Evolutionary conservation across 495 filamentous ascomycete species (phyloP), one percentile per base, ranked within the genome.

Genomic region (Trypethelium eluteriae): DNA sequence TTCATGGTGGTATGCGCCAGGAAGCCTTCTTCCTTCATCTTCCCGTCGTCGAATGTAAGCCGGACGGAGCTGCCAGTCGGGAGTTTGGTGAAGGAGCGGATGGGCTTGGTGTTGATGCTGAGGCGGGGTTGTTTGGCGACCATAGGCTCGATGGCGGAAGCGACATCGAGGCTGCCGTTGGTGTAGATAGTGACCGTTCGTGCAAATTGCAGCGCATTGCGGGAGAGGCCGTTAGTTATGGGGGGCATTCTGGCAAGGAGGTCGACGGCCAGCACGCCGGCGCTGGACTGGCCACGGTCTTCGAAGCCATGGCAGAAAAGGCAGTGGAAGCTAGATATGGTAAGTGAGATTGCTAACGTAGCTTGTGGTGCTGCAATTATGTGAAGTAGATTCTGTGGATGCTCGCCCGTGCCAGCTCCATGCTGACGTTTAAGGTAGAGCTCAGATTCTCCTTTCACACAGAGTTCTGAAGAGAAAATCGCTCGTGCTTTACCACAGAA

Each of bases 221-320:
- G 47, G 2, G 68, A 67, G 2, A 76, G 25, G 49, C 73, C 69
- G 1, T 70, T 18, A 16, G 72, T 70, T 1, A 71, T 38, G 3
- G 36, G 38, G 2, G 62, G 18, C 2, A 69, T 36, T n/a, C 38
- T 50, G 9, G 65, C 62, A 9, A 68, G 61, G 50, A 67, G 61
- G 47, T 65, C 76, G 25, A 75, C 67, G 12, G 75, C 76, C 0
- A 82, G 71, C 16, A 80, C 64, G 12, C 75, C 79, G 2, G 71
- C 74, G 2, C 70, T 73, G 2, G 67, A 9, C 34, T 64, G 64
- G n/a, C 74, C 75, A 14, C 70, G 69, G 47, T 80, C 74, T 69
- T 84, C 79, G 68, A 76, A 81, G 12, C 79, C 79, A 65, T 80
- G 69, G 66, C 76, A 82, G 73, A 81, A 82, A 3, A 84, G 74